Base-by-base conservation (phyloP, 768 basidiomycete genomes). In the Leucocoprinus sp. region DNA sequence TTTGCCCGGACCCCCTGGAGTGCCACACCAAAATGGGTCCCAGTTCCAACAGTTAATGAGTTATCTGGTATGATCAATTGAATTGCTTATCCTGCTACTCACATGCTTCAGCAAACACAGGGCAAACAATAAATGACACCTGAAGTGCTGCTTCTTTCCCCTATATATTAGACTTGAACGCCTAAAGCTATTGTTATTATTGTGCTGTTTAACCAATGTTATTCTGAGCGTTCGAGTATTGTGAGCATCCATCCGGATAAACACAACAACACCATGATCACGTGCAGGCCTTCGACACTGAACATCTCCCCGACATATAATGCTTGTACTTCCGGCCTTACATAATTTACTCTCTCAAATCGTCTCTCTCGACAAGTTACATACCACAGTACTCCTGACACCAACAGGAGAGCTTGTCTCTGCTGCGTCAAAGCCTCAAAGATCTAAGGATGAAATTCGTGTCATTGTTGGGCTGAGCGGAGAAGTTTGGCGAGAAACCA, bases 401-500 rank as follows among this genome's bases (percentile, higher is more conserved):
- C 77, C 83, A 4, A 65, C 80, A n/a, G 87, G 87, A 11, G 79
- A 86, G 52, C 66, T 89, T 21, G 72, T 89, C 17, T 83, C 82
- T 1, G 78, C 70, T 54, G 80, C 80, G 4, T 72, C 74, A 34
- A 66, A 73, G 21, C 69, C 71, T n/a, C 55, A 62, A 21, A 66
- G 75, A 42, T 60, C 78, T 21, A 89, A 87, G 63, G 86, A 89
- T 54, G 79, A 84, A 42, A 72, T 88, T 37, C 75, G 82, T 43
- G 75, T 88, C 34, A 65, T 82, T 21, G 82, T 81, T 6, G 86
- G 86, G 12, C 63, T 90, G 23, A 76, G 78, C 33, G 76, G 77
- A 8, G 85, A 88, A 59, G 69, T 86, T 26, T 90, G 87, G 86
- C 77, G 77, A 41, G 86, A 89, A 62, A 84, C 80, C 21, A 71